These are phyloP conservation scores for Fusarium zealandicum DNA, from an alignment of 2,329 filamentous ascomycete species.

Conservation along the genomic window DNA sequence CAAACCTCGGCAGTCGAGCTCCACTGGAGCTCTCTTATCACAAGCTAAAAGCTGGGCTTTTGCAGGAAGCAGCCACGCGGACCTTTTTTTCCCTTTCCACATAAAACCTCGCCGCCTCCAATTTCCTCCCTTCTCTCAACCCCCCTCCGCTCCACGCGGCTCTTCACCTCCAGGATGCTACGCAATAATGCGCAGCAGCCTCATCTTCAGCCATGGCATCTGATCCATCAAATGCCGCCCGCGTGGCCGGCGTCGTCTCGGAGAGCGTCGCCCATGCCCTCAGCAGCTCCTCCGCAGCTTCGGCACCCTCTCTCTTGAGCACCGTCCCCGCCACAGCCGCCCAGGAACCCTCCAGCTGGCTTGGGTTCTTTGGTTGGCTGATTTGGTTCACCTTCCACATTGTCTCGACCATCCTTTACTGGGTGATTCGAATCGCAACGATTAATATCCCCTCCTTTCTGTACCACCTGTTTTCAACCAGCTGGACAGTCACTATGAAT, in stretches of 20 bases:
- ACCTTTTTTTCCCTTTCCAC: constrained; percentile 34
- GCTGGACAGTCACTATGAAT: constrained; percentile 97
- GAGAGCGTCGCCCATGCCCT: constrained; percentile 45
- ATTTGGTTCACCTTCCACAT: constrained; percentile 63
- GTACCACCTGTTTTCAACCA: constrained; percentile 89
- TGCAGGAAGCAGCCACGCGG: constrained; percentile 22
- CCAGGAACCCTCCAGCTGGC: constrained; percentile 59
- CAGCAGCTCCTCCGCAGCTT: constrained; percentile 43
- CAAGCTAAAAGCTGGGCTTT: constrained; percentile 39
- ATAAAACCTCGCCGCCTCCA: constrained; percentile 33
- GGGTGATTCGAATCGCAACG: constrained; percentile 82
- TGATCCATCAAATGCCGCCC: constrained; percentile 49
- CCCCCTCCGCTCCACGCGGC: constrained; percentile 32
- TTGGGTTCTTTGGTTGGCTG: constrained; percentile 63
- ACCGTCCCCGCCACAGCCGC: constrained; percentile 44
- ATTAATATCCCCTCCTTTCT: constrained; percentile 89
- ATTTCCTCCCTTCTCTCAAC: constrained; percentile 19
- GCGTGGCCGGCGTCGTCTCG: constrained; percentile 45
- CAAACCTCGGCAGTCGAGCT: constrained; percentile 40
- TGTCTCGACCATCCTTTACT: constrained; percentile 71
- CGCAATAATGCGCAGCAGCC: constrained; percentile 41
- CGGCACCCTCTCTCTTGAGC: constrained; percentile 51
- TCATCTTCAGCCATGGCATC: constrained; percentile 51
- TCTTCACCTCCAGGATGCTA: constrained; percentile 48
- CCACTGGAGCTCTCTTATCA: constrained; percentile 39